Percentiles rank a stretch among this genome's conserved stretches.
Conservation (phyloP, 148 eudicot genomes). For the Camellia granthamiana region DNA sequence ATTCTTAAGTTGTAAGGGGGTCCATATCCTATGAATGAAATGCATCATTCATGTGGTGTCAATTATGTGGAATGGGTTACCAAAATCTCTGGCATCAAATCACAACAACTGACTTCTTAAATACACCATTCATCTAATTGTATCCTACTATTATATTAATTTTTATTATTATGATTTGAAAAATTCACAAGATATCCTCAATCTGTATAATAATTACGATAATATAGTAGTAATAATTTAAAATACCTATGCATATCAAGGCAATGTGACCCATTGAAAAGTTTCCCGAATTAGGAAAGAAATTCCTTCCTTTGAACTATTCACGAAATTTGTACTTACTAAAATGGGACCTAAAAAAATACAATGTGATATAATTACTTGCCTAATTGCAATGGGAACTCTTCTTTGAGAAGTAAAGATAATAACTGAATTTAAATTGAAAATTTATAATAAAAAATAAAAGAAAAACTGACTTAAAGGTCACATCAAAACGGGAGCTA, state of each 20-base stretch:
- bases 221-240: neutral
- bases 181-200: neutral
- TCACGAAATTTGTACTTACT: neutral
- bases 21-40: neutral
- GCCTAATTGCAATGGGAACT: too few species aligned
- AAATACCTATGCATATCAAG: neutral
- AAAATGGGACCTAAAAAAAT: too few species aligned
- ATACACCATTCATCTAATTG: too few species aligned
- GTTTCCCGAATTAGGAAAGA: neutral
- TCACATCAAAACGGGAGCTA: too few species aligned
- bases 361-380: too few species aligned
- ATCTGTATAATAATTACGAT: neutral
- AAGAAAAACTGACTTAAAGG: too few species aligned
- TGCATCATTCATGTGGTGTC: too few species aligned
- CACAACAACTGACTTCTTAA: neutral
- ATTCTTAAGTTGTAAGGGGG: neutral
- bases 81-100: neutral
- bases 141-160: too few species aligned
- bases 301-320: neutral
- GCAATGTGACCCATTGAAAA: neutral
- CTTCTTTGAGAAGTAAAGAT: too few species aligned
- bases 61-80: neutral
- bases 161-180: too few species aligned
- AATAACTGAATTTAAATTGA: too few species aligned
- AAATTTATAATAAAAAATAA: too few species aligned